Evolutionary conservation across 371 early-diverging fungal genomes (phyloP).

Genomic region (Mortierella sp.): DNA sequence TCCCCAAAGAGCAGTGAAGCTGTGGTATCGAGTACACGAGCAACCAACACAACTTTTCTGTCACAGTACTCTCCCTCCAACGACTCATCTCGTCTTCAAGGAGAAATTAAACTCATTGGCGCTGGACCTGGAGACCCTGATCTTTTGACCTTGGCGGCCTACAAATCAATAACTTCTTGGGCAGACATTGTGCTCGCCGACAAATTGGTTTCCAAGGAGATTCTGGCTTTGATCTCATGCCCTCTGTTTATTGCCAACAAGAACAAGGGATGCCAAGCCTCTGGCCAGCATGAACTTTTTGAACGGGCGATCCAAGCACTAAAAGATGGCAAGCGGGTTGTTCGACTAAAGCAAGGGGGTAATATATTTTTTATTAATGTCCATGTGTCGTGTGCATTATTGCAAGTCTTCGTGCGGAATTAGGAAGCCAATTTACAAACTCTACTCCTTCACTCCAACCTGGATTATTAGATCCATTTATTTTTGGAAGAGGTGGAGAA

Average conservation of each 20-base stretch:
- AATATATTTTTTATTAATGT: background rate
- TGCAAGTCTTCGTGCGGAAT: background rate
- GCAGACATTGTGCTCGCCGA: constrained; percentile 91
- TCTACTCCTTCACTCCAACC: background rate
- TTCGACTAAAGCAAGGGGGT: constrained; percentile 89
- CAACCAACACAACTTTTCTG: background rate
- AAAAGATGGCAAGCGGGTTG: constrained; percentile 77
- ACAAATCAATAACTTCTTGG: constrained; percentile 67
- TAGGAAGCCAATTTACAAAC: background rate
- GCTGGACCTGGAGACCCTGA: constrained; percentile 91
- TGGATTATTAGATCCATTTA: constrained; percentile 78
- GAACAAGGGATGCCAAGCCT: constrained; percentile 83
- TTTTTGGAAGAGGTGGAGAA: constrained; percentile 96
- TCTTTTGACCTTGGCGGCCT: constrained; percentile 85
- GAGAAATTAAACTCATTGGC: constrained; percentile 71
- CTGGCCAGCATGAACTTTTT: constrained; percentile 86
- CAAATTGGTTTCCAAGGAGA: constrained; percentile 81
- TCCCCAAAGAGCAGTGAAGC: constrained; percentile 31
- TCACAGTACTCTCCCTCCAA: background rate
- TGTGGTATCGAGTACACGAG: background rate
- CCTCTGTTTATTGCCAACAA: constrained; percentile 77
- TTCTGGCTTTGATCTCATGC: constrained; percentile 70
- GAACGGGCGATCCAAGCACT: constrained; percentile 73
- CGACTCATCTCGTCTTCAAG: background rate
- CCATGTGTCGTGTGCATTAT: too few relatives aligned